phyloP scores from a whole-genome alignment of 108 stramenopile species.

The Fistulifera pelliculosa region DNA sequence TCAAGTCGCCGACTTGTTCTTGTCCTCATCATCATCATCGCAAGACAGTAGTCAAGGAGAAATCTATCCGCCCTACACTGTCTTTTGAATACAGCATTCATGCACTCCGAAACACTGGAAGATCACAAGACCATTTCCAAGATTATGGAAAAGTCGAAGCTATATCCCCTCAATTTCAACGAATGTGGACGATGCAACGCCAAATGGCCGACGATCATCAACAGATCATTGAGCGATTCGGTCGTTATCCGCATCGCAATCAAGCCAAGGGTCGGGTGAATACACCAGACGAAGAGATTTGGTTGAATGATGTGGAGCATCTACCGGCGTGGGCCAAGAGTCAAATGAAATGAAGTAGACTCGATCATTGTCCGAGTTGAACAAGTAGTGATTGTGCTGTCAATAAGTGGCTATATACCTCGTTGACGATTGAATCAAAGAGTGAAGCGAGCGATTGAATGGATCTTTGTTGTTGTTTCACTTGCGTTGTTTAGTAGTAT shows the following conservation, averaged over 20 bases:
- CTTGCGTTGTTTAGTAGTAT: too few relatives aligned
- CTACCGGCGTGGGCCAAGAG: conserved; percentile 43
- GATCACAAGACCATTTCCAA: conserved; percentile 18
- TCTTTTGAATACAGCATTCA: conserved; percentile 34
- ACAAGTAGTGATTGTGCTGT: too few relatives aligned
- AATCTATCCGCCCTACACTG: conserved; percentile 19
- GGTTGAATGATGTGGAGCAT: conserved; percentile 36
- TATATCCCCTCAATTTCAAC: not conserved
- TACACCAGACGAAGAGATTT: conserved; percentile 45
- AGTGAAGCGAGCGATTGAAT: too few relatives aligned
- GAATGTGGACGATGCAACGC: not conserved
- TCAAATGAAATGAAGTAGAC: not conserved
- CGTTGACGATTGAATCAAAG: too few relatives aligned
- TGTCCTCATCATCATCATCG: not conserved
- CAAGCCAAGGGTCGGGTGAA: conserved; percentile 24
- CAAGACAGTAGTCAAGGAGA: conserved; percentile 1
- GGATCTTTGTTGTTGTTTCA: too few relatives aligned
- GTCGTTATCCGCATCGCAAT: conserved; percentile 71
- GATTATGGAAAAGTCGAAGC: not conserved
- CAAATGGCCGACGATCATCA: conserved; percentile 31
- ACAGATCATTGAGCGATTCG: conserved; percentile 57
- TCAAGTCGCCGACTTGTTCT: conserved; percentile 5
- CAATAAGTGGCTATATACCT: too few relatives aligned
- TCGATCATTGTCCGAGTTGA: too few relatives aligned
- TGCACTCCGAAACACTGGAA: conserved; percentile 44